Base-by-base conservation (phyloP, 1,139 yeast genomes). In the Pichia sp. region DNA sequence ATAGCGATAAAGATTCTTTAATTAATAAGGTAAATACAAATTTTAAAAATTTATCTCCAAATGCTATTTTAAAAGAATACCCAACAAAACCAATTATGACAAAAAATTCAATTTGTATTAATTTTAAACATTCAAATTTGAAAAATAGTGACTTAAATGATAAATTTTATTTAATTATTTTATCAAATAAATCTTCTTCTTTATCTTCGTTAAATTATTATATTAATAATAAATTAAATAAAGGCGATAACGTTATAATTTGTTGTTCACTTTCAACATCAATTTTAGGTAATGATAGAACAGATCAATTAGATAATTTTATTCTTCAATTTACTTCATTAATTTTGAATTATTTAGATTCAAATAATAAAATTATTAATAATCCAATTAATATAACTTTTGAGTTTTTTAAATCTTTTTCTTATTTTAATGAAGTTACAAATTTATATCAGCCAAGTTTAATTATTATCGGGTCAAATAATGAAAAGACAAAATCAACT, bases 171-270 rank as follows among this genome's bases (percentile, higher is more conserved):
- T 62, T 79, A 49, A 73, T 81, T 26, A 77, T 79, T 55, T 69
- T 82, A 16, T 74, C 80, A 45, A 87, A 83, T 4, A 68, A 85
- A 46, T 69, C 68, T 39, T 84, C 80, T 60, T 81, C 90, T 1
- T 79, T 89, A 84, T 78, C 78, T 11, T 77, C 86, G 0, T 66
- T 82, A n/a, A 86, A 82, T 57, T 83, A 85, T 78, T 67, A 78
- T 26, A 64, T 82, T 42, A 69, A 69, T 43, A 67, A 71, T 40
- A 67, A 73, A 40, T 64, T 78, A 28, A 71, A 69, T 51, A 69
- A 81, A 57, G 89, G 90, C 23, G 94, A 84, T 57, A 73, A 78
- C 24, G 63, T 84, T 10, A 73, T 82, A 10, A 70, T 84, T 9
- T 41, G 62, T 51, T 56, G 56, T 36, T 59, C 64, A 7, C 40